Evolutionary conservation across 345 rosid species (phyloP).

Genomic region (Gossypium stocksii): DNA sequence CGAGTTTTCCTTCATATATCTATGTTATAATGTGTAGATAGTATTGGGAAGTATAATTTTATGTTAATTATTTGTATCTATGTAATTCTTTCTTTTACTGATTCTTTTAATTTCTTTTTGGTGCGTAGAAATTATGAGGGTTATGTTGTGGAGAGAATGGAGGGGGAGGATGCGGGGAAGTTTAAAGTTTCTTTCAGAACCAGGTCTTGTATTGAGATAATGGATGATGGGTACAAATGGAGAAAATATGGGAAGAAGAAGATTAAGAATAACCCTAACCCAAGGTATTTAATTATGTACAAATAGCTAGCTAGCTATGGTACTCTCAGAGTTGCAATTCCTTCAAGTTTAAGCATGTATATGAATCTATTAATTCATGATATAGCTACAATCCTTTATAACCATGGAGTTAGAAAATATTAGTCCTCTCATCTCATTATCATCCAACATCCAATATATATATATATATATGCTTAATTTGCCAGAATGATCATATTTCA

Average conservation of each 20-base stretch:
- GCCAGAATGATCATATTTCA: too few relatives aligned
- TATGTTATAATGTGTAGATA: neutral
- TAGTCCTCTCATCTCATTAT: too few relatives aligned
- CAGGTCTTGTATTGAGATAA: conserved; percentile 11
- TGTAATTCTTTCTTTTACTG: neutral
- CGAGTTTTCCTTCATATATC: neutral
- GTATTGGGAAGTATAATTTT: neutral
- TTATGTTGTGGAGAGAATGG: neutral
- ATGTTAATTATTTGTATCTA: neutral
- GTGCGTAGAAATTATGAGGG: neutral
- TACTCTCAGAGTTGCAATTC: too few relatives aligned
- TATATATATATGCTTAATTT: too few relatives aligned
- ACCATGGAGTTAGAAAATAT: too few relatives aligned
- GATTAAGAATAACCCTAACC: conserved; percentile 34
- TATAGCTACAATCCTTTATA: too few relatives aligned
- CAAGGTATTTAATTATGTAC: conserved; percentile 22
- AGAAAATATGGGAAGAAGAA: conserved; percentile 47
- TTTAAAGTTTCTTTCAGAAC: conserved; percentile 23
- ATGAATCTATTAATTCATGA: too few relatives aligned
- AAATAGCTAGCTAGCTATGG: too few relatives aligned
- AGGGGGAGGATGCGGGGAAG: neutral
- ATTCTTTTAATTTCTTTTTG: neutral
- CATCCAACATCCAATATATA: too few relatives aligned
- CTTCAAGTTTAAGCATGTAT: too few relatives aligned
- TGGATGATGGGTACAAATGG: conserved; percentile 50